phyloP scores from a whole-genome alignment of 2,329 filamentous ascomycete genomes.

The Furcasterigmium sp. region DNA sequence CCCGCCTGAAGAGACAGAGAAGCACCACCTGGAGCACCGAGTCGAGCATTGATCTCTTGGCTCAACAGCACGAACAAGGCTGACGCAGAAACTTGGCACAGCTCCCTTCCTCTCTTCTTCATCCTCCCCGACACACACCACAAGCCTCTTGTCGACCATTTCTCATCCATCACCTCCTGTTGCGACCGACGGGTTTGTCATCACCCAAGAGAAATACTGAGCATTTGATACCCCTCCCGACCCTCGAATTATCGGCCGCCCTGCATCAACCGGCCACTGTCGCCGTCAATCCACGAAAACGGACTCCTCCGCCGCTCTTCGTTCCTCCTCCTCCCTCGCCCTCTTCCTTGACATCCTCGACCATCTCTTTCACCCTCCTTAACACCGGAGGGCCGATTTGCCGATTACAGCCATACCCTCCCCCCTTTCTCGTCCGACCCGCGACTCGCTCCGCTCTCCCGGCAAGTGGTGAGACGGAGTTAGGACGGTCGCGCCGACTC shows the following conservation, averaged over 20 bases:
- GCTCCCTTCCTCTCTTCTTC: constrained; percentile 1
- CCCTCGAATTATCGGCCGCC: neutral
- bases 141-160: neutral
- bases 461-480: constrained; percentile 1
- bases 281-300: constrained; percentile 29
- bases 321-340: constrained; percentile 38
- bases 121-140: neutral
- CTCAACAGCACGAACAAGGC: constrained; percentile 2
- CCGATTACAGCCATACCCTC: neutral
- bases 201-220: no score
- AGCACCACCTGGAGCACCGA: no score
- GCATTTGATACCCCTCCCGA: neutral
- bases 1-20: neutral
- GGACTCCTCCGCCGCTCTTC: constrained; percentile 41
- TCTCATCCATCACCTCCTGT: no score
- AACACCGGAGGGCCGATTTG: constrained; percentile 20
- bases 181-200: no score
- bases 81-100: constrained; percentile 3
- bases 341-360: constrained; percentile 43
- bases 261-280: neutral
- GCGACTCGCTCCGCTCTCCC: no score
- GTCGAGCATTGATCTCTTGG: neutral
- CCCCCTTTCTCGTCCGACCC: neutral
- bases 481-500: neutral
- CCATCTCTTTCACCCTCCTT: constrained; percentile 49